Conservation (phyloP, 2,329 filamentous ascomycete species). For the Alternaria triticina region DNA sequence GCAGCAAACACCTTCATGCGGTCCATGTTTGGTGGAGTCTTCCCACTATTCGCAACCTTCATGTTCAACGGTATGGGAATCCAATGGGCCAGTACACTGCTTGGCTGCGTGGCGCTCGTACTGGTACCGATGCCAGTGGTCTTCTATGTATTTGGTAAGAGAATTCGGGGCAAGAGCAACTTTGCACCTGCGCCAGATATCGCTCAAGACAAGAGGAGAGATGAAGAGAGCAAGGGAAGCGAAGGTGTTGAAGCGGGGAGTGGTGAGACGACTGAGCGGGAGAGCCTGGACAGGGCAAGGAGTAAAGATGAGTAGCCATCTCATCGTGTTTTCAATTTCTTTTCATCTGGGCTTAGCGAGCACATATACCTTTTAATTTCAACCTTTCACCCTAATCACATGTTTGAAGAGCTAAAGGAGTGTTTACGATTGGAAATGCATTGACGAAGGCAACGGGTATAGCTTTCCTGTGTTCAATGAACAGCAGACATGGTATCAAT, state of each 20-base stretch:
- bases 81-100: conserved; percentile 54
- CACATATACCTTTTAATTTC: not conserved
- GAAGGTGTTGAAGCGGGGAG: conserved; percentile 11
- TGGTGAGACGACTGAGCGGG: conserved; percentile 12
- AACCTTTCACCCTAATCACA: not conserved
- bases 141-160: conserved; percentile 54
- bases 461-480: not conserved
- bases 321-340: not conserved
- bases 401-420: not conserved
- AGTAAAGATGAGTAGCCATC: conserved; percentile 19
- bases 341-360: conserved; percentile 1
- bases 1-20: conserved; percentile 63
- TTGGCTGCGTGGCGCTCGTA: conserved; percentile 52
- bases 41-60: conserved; percentile 62
- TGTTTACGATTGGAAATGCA: not conserved
- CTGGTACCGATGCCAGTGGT: conserved; percentile 54
- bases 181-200: conserved; percentile 54
- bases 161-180: conserved; percentile 51
- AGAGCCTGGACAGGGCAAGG: conserved; percentile 11
- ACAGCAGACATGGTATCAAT: not conserved
- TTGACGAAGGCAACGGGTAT: not conserved
- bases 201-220: conserved; percentile 40
- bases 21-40: conserved; percentile 57
- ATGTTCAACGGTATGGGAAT: conserved; percentile 63
- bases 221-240: conserved; percentile 40